These are phyloP conservation scores for Colletotrichum nymphaeae DNA, from an alignment of 2,329 filamentous ascomycete species.

Conservation along the genomic window DNA sequence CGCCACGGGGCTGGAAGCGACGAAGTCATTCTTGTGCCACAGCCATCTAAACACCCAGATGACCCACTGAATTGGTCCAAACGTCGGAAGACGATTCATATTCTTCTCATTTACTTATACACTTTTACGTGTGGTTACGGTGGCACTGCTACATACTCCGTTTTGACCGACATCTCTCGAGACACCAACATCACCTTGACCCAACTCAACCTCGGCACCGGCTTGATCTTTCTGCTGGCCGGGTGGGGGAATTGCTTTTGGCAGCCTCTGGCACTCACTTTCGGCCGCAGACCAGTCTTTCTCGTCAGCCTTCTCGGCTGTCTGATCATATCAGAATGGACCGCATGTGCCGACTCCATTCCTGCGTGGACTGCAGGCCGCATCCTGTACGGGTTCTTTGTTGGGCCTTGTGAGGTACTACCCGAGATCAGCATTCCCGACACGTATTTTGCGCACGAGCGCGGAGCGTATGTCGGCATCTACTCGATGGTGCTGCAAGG, in stretches of 20 bases:
- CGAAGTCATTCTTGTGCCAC: too few species aligned
- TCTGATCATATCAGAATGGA: too few species aligned
- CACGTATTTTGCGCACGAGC: constrained; percentile 56
- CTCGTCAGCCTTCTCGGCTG: too few species aligned
- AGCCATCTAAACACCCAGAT: too few species aligned
- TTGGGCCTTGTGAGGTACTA: constrained; percentile 25
- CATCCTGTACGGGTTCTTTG: too few species aligned
- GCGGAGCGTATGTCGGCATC: constrained; percentile 53
- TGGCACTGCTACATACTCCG: background rate
- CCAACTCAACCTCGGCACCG: constrained; percentile 60
- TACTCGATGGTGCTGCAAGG: constrained; percentile 57
- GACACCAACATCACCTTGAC: constrained; percentile 47
- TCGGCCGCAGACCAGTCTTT: constrained; percentile 50
- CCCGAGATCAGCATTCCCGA: constrained; percentile 47
- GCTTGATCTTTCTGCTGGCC: constrained; percentile 62
- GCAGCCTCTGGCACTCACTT: constrained; percentile 63
- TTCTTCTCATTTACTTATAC: too few species aligned
- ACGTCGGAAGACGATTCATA: too few species aligned
- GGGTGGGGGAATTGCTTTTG: constrained; percentile 63
- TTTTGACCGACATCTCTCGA: background rate
- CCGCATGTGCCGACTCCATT: too few species aligned
- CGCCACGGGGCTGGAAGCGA: too few species aligned
- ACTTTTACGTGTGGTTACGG: background rate
- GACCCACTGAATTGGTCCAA: too few species aligned
- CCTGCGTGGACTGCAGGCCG: too few species aligned